Base-by-base conservation (phyloP, 495 filamentous ascomycete genomes). In the Neurospora sp. region DNA sequence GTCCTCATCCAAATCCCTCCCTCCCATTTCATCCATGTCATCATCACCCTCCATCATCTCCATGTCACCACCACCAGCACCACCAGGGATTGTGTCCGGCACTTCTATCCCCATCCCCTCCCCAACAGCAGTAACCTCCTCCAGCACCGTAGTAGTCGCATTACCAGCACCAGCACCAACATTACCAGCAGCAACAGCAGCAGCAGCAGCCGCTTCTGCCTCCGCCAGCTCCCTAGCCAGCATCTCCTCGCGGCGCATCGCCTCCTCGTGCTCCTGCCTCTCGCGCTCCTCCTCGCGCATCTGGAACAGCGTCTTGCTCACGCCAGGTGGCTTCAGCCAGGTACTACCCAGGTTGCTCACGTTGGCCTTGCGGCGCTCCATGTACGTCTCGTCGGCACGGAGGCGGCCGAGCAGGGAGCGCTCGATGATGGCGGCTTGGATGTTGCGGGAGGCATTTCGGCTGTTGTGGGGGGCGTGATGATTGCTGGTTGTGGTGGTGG, bases 281-380 rank as follows among this genome's bases (percentile, higher is more conserved):
- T 96, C 93, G 23, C 91, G 88, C 37, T 90, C 86, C 85, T 95
- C 93, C 78, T 94, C 93, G 72, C 88, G 89, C 80, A 92, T 85
- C 72, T 92, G 91, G 74, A 92, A 88, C 76, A 93, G 86, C 11
- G 93, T 94, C 83, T 94, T 95, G 27, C 85, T 73, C 46, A 93
- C 86, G 10, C 93, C 93, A 0, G 91, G 91, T 11, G 93, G 93
- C 70, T 88, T 89, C 75, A 96, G 89, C 93, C 93, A 96, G 38
- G 87, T 88, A 76, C 85, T 88, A 70, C 93, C 93, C 76, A 93
- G 93, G 73, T 89, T 90, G 23, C 89, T 86, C 46, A 94, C 91
- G 76, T 92, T 91, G 31, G 87, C 83, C 78, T 92, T 92, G 59
- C 93, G 90, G 14, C 87, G 84, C 74, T 88, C 88, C 11, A 93